These are phyloP conservation scores for Sporothrix globosa DNA, from an alignment of 2,329 filamentous ascomycete species.

Conservation along the genomic window DNA sequence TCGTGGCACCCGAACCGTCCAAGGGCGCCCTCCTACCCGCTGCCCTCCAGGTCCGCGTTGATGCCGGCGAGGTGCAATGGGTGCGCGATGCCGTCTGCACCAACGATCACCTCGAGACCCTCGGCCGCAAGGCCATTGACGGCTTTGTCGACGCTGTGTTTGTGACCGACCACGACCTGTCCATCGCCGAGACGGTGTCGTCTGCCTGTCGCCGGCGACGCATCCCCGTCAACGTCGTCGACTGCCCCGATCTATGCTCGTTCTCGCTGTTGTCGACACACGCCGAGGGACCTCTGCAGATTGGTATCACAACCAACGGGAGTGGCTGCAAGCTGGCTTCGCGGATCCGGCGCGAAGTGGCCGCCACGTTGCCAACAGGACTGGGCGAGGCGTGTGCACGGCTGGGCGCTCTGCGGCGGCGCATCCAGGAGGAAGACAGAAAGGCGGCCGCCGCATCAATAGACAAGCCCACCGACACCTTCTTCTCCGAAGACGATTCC, in stretches of 20 bases:
- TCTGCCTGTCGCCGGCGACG: slow-evolving; percentile 74
- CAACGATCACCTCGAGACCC: slow-evolving; percentile 64
- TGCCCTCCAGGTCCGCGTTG: slow-evolving; percentile 64
- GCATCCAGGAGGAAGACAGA: slow-evolving; percentile 56
- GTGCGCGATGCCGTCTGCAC: slow-evolving; percentile 68
- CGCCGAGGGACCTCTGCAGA: slow-evolving; percentile 86
- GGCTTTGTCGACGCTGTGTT: slow-evolving; percentile 89
- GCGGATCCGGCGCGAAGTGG: slow-evolving; percentile 84
- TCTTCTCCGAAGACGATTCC: slow-evolving; percentile 54
- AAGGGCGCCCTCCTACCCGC: slow-evolving; percentile 57
- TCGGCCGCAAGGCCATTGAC: slow-evolving; percentile 80
- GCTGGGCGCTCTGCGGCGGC: slow-evolving; percentile 71
- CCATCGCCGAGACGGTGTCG: slow-evolving; percentile 57
- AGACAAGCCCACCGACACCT: slow-evolving; percentile 40
- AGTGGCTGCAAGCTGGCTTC: slow-evolving; percentile 92
- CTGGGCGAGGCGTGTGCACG: slow-evolving; percentile 77
- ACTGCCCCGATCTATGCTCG: slow-evolving; percentile 82
- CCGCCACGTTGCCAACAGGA: slow-evolving; percentile 72
- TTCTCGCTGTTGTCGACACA: slow-evolving; percentile 90
- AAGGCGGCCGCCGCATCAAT: background rate
- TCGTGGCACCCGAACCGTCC: slow-evolving; percentile 67
- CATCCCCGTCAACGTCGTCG: slow-evolving; percentile 91
- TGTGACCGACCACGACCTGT: slow-evolving; percentile 59
- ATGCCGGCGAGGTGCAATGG: slow-evolving; percentile 69
- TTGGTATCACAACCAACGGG: slow-evolving; percentile 94